These are phyloP conservation scores for Taphrina wiesneri DNA, from an alignment of 1,139 yeast species.

Conservation along the genomic window DNA sequence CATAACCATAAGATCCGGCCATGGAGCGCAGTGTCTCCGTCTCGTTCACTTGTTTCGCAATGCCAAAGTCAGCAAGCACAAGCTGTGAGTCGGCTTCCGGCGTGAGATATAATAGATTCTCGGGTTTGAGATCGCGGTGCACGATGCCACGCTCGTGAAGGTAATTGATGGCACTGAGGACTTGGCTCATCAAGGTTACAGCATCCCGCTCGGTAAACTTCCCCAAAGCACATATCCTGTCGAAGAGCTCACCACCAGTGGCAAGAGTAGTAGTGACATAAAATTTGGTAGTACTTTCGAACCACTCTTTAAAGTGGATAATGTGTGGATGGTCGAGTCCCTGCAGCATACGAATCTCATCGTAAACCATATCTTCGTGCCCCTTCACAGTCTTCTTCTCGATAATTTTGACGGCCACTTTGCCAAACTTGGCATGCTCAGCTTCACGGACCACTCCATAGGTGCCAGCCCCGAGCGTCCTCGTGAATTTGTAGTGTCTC, in stretches of 20 bases:
- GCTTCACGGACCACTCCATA: slow-evolving; percentile 88
- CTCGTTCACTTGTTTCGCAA: slow-evolving; percentile 72
- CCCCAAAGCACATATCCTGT: slow-evolving; percentile 73
- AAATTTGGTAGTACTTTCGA: slow-evolving; percentile 76
- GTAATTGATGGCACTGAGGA: slow-evolving; percentile 71
- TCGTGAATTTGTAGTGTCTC: slow-evolving; percentile 28
- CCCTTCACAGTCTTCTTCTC: slow-evolving; percentile 79
- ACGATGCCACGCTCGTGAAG: slow-evolving; percentile 72
- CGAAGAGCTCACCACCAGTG: slow-evolving; percentile 89
- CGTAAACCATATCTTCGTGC: slow-evolving; percentile 67
- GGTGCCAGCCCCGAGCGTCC: slow-evolving; percentile 73
- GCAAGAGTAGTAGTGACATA: slow-evolving; percentile 67
- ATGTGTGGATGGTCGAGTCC: slow-evolving; percentile 75
- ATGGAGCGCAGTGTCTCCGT: slow-evolving; percentile 49
- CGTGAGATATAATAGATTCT: slow-evolving; percentile 70
- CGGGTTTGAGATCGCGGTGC: slow-evolving; percentile 90
- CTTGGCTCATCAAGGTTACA: slow-evolving; percentile 63
- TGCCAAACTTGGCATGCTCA: slow-evolving; percentile 59
- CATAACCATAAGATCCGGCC: slow-evolving; percentile 92
- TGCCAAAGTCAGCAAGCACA: slow-evolving; percentile 90
- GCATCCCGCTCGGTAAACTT: slow-evolving; percentile 86
- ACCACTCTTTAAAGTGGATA: slow-evolving; percentile 82
- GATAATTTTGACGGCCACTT: slow-evolving; percentile 84
- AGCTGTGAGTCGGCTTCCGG: slow-evolving; percentile 60
- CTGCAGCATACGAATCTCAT: slow-evolving; percentile 69